Conservation (phyloP, 78 protist species). For the Isochrysis galbana region DNA sequence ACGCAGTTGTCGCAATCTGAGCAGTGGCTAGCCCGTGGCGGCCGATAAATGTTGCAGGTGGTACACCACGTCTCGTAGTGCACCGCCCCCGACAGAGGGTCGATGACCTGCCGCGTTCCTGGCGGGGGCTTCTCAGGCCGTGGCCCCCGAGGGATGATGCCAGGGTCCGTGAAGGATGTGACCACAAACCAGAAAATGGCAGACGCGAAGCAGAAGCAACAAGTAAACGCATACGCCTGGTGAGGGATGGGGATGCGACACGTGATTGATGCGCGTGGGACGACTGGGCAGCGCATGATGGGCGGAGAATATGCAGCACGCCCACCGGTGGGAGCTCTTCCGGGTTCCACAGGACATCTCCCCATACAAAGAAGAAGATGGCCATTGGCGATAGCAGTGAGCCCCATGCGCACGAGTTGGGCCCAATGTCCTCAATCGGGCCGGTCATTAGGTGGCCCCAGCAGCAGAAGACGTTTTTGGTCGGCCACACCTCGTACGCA, state of each 20-base stretch:
- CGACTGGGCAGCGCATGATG: too few relatives aligned
- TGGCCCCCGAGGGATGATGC: conserved; percentile 29
- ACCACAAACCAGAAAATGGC: neutral
- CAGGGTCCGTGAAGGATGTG: conserved; percentile 41
- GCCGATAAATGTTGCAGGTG: conserved; percentile 51
- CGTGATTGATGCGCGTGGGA: too few relatives aligned
- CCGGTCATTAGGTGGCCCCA: neutral
- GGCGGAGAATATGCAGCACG: too few relatives aligned
- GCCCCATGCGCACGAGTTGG: neutral
- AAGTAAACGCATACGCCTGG: neutral
- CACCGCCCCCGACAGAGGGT: neutral
- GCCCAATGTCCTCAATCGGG: neutral
- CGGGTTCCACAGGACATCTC: neutral
- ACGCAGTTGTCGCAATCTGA: conserved; percentile 48
- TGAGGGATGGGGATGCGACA: neutral
- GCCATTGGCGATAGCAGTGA: neutral
- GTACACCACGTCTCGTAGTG: conserved; percentile 35
- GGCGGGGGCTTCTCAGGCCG: neutral
- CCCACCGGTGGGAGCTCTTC: neutral
- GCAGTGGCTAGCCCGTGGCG: conserved; percentile 58
- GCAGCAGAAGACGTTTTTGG: neutral
- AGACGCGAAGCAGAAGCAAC: neutral
- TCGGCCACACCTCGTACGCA: neutral
- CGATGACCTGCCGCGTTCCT: too few relatives aligned
- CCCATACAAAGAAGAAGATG: neutral